Base-by-base conservation (phyloP, 176 grass and related monocot species). In the Rhynchospora tenuis region DNA sequence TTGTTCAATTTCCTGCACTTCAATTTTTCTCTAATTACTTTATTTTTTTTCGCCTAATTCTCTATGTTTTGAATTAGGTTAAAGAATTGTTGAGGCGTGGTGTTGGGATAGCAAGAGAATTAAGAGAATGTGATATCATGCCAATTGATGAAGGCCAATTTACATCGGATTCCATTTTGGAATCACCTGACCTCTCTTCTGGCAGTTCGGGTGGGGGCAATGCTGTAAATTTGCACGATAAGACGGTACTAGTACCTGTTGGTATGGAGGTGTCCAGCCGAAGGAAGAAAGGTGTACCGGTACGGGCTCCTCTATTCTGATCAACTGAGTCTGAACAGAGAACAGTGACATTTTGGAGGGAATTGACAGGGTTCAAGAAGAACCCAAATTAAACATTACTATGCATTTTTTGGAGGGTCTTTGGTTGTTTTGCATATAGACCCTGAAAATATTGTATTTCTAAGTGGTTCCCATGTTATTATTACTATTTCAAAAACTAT, bases 271-370 rank as follows among this genome's bases (percentile, higher is more conserved):
- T 19, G 4, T 59, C 64, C 46, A 86, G 71, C 84, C 79, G 88
- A 46, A 86, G 88, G 79, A 89, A 89, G 84, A 89, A 89, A 43
- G 83, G 79, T 11, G 79, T 83, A 17, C 88, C 88, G 9, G 64
- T 83, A 56, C 88, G 88, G 52, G 79, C 88, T 7, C 88, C 88
- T 8, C 79, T 89, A 4, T 89, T 83, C 68, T 89, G 67, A 89
- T 50, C 24, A 81, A 51, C 44, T 80, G 24, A 51, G 45, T 83
- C 16, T 47, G n/a, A 57, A 56, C 16, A 52, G 22, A 43, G n/a
- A 23, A 8, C 46, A 52, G 64, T 68, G 56, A 8, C 19, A 64
- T 85, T 64, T 85, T 85, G 67, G 50, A 76, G 51, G 67, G 26
- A 63, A 47, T 81, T 81, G 43, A 50, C 26, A 46, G 80, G 78